These are phyloP conservation scores for Phanerochaete sordida DNA, from an alignment of 768 basidiomycete species.

Conservation along the genomic window DNA sequence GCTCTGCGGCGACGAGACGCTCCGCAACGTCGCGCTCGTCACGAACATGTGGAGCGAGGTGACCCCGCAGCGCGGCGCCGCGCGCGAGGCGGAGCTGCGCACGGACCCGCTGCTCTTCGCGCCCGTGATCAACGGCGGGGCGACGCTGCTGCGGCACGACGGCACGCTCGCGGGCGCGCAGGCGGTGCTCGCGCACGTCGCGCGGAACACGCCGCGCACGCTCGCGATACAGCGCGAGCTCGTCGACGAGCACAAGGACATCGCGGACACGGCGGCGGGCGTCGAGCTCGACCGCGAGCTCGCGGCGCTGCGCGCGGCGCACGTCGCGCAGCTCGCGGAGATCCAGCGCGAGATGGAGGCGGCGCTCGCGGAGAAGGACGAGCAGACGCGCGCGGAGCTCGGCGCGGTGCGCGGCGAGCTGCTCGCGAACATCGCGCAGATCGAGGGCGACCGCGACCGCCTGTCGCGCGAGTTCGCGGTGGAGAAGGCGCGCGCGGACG, in stretches of 20 bases:
- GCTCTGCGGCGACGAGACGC: slow-evolving; percentile 47
- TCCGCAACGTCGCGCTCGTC: slow-evolving; percentile 47
- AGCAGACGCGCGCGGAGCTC: slow-evolving; percentile 7
- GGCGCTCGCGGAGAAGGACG: background rate
- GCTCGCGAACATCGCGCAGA: slow-evolving; percentile 34
- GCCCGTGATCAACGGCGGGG: slow-evolving; percentile 44
- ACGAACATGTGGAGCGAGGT: slow-evolving; percentile 55
- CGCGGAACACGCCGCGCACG: slow-evolving; percentile 36
- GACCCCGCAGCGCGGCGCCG: slow-evolving; percentile 31
- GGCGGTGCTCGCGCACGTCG: slow-evolving; percentile 38
- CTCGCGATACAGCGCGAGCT: slow-evolving; percentile 56
- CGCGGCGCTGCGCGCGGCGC: slow-evolving; percentile 41
- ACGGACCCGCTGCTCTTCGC: slow-evolving; percentile 44
- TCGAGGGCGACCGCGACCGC: slow-evolving; percentile 29
- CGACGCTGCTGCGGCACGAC: slow-evolving; percentile 38
- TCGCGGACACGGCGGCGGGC: slow-evolving; percentile 52
- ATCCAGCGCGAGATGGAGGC: background rate
- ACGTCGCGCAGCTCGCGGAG: slow-evolving; percentile 40
- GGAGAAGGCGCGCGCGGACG: background rate
- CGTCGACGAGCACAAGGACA: slow-evolving; percentile 43
- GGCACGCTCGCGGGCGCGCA: slow-evolving; percentile 38
- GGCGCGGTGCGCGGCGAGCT: slow-evolving; percentile 15
- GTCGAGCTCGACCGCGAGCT: slow-evolving; percentile 43
- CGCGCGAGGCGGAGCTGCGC: slow-evolving; percentile 43
- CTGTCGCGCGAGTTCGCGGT: slow-evolving; percentile 4